Evolutionary conservation across 495 filamentous ascomycete genomes (phyloP).

Genomic region (Lophium mytilinum): DNA sequence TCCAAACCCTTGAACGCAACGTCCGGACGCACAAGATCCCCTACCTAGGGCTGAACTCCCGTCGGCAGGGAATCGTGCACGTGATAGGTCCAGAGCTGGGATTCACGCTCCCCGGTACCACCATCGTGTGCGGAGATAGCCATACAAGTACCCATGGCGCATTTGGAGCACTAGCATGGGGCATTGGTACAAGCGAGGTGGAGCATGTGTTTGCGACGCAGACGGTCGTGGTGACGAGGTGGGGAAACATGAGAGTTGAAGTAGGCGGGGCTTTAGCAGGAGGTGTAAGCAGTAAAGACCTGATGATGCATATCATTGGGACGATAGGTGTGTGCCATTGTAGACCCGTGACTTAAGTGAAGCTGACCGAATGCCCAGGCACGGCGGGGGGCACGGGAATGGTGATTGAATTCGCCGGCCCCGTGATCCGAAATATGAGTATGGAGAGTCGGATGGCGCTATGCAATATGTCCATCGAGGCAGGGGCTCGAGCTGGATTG

Average conservation of each 20-base stretch:
- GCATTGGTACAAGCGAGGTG: neutral
- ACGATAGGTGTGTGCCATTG: neutral
- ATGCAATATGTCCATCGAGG: neutral
- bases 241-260: neutral
- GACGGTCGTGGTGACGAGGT: neutral
- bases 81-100: neutral
- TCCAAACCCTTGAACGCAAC: neutral
- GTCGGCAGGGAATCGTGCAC: neutral
- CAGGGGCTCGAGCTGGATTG: neutral
- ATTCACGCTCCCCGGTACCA: neutral
- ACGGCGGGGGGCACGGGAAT: neutral
- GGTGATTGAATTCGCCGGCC: neutral
- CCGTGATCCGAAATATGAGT: neutral
- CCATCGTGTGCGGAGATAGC: neutral
- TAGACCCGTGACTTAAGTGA: neutral
- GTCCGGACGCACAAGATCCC: neutral
- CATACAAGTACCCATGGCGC: neutral
- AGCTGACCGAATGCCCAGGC: neutral
- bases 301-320: neutral
- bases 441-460: neutral
- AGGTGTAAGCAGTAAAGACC: neutral
- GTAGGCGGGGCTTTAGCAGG: neutral
- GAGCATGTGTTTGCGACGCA: neutral
- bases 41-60: neutral
- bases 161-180: neutral